phyloP scores from a whole-genome alignment of 2,329 filamentous ascomycete genomes.

The Chaetomium sp. region DNA sequence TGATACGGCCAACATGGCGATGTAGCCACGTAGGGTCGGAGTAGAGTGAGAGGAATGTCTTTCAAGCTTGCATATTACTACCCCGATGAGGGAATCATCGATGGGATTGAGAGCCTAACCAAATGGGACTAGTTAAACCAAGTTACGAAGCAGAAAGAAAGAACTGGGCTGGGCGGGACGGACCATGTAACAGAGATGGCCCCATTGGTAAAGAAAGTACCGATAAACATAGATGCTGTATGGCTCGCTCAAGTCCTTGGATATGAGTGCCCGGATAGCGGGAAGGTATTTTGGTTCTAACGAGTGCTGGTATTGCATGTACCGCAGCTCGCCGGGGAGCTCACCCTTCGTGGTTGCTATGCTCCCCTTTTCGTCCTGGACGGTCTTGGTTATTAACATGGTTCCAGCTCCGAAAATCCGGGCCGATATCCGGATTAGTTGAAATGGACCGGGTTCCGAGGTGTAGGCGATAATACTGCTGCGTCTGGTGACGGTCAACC shows the following conservation, averaged over 20 bases:
- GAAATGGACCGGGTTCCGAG: no score
- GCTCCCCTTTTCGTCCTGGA: slow-evolving; percentile 29
- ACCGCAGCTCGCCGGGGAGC: slow-evolving; percentile 45
- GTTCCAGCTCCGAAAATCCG: neutral
- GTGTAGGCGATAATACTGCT: no score
- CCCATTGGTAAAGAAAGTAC: slow-evolving; percentile 98
- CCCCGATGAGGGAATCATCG: slow-evolving; percentile 67
- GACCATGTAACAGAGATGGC: slow-evolving; percentile 93
- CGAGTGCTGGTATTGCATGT: slow-evolving; percentile 56
- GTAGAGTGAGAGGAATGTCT: slow-evolving; percentile 75
- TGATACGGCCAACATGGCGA: slow-evolving; percentile 94
- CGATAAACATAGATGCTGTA: slow-evolving; percentile 99
- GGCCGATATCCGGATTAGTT: no score
- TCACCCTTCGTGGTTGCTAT: slow-evolving; percentile 24
- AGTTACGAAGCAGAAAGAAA: neutral
- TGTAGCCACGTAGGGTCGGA: slow-evolving; percentile 76
- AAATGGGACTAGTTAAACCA: neutral
- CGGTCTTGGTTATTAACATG: neutral
- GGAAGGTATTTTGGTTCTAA: slow-evolving; percentile 64
- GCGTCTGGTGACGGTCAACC: no score
- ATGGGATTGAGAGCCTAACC: slow-evolving; percentile 52
- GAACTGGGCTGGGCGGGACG: neutral
- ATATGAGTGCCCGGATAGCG: slow-evolving; percentile 85
- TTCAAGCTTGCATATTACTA: slow-evolving; percentile 93
- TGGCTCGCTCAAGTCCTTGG: slow-evolving; percentile 91